Conservation (phyloP, 2,329 filamentous ascomycete genomes). For the Fusarium hostae region DNA sequence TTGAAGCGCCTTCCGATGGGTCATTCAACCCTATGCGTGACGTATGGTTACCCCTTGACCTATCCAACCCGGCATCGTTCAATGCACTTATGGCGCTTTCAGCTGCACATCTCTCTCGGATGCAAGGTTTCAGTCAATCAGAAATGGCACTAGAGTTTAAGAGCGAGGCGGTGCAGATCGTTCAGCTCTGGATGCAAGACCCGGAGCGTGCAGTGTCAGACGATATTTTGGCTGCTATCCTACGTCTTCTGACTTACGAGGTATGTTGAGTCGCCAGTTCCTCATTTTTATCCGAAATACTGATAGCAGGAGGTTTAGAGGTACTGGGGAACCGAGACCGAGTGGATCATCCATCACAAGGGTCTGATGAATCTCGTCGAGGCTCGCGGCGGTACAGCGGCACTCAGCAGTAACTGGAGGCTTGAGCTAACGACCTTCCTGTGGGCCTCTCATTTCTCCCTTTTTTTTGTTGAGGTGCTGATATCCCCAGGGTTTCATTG, state of each 20-base stretch:
- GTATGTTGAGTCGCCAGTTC: background rate
- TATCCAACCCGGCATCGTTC: conserved; percentile 55
- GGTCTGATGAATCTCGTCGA: background rate
- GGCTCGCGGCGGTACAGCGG: background rate
- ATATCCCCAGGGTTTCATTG: background rate
- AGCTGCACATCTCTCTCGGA: conserved; percentile 51
- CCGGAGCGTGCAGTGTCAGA: conserved; percentile 46
- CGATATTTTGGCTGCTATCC: conserved; percentile 29
- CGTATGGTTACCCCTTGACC: conserved; percentile 53
- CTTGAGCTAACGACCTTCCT: conserved; percentile 10
- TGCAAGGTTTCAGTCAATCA: conserved; percentile 45
- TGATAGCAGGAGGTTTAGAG: background rate
- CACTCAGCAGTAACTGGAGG: conserved; percentile 8
- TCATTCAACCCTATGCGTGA: conserved; percentile 54
- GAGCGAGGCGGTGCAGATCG: conserved; percentile 50
- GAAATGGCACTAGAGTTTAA: conserved; percentile 48
- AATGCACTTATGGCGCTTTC: conserved; percentile 55
- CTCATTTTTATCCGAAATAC: background rate
- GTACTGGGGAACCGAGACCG: conserved; percentile 9
- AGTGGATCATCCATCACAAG: conserved; percentile 12
- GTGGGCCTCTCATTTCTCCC: background rate
- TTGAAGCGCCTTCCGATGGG: conserved; percentile 28
- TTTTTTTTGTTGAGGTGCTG: background rate
- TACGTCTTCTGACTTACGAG: conserved; percentile 5
- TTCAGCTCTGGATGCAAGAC: conserved; percentile 49